phyloP scores from a whole-genome alignment of 306 rosid species.

The Adenanthera pavonina region DNA sequence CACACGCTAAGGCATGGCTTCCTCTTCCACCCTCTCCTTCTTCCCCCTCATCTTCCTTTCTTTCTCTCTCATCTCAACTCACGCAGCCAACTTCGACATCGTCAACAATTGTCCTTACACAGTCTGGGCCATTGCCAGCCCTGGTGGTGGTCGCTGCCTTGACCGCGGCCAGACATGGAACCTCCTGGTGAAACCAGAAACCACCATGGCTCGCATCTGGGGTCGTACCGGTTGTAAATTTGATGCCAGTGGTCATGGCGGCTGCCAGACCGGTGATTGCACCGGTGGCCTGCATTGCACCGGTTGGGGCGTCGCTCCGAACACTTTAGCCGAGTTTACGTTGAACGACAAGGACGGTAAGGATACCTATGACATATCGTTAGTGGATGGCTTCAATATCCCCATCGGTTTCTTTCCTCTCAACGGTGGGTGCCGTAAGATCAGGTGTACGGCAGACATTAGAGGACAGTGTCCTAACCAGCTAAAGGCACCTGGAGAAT shows the following conservation, averaged over 20 bases:
- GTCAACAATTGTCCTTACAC: conserved; percentile 52
- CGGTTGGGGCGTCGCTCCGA: conserved; percentile 49
- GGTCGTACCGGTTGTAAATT: conserved; percentile 68
- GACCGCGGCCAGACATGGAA: conserved; percentile 38
- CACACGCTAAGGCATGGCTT: background rate
- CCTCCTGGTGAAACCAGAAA: conserved; percentile 37
- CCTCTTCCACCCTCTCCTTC: background rate
- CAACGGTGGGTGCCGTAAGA: conserved; percentile 30
- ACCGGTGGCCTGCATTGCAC: conserved; percentile 44
- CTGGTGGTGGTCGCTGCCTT: conserved; percentile 50
- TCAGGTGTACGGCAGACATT: conserved; percentile 48
- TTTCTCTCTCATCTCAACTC: background rate
- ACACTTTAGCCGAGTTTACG: conserved; percentile 56
- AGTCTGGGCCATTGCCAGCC: conserved; percentile 58
- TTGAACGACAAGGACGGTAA: conserved; percentile 35
- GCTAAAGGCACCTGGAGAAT: conserved; percentile 47
- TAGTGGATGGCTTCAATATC: conserved; percentile 55
- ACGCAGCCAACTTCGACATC: conserved; percentile 48
- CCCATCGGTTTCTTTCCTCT: conserved; percentile 49
- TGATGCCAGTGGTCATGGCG: conserved; percentile 48
- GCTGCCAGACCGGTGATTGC: conserved; percentile 65
- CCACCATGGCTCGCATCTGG: conserved; percentile 56
- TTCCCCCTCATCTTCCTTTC: background rate
- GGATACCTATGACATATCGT: conserved; percentile 52
- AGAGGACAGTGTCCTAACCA: conserved; percentile 53